Percentiles rank a stretch among this genome's conserved stretches.
phyloP scores from a whole-genome alignment of 2,329 filamentous ascomycete genomes.

The Phyllachora maydis region DNA sequence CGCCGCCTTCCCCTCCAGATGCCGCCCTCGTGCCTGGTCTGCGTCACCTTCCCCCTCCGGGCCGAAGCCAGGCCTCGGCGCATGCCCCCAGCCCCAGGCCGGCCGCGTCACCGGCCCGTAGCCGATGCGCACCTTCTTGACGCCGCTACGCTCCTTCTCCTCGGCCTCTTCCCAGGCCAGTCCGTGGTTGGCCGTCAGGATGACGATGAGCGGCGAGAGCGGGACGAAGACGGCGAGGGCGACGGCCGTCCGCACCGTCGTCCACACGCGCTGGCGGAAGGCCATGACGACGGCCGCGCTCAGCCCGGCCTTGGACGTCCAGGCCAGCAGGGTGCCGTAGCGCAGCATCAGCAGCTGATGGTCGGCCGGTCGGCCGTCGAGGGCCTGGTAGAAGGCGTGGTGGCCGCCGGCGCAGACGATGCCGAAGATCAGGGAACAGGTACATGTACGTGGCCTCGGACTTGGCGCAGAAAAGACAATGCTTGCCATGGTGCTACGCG shows the following conservation, averaged over 20 bases:
- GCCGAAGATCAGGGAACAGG: constrained; percentile 14
- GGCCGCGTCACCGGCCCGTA: constrained; percentile 1
- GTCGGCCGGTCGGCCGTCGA: constrained; percentile 12
- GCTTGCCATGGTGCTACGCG: too few relatives aligned
- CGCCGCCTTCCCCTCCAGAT: too few relatives aligned
- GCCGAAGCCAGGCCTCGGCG: too few relatives aligned
- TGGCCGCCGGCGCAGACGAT: constrained; percentile 14
- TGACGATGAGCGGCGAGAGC: constrained; percentile 8
- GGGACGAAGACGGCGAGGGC: constrained; percentile 8
- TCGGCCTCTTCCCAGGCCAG: constrained; percentile 7
- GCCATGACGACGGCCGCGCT: constrained; percentile 12
- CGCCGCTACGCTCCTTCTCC: neutral
- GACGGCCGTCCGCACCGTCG: constrained; percentile 11
- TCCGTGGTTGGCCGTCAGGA: constrained; percentile 11
- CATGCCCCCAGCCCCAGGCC: too few relatives aligned
- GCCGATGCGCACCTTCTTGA: neutral
- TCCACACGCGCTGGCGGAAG: constrained; percentile 8
- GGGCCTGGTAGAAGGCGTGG: constrained; percentile 14
- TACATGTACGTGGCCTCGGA: too few relatives aligned
- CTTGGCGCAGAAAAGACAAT: too few relatives aligned
- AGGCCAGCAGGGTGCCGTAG: constrained; percentile 16
- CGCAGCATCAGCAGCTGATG: constrained; percentile 16
- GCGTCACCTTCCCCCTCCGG: too few relatives aligned
- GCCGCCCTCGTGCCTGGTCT: too few relatives aligned
- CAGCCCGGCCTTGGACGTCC: constrained; percentile 16